Evolutionary conservation across 2,329 filamentous ascomycete genomes (phyloP), one percentile per base, ranked within the genome.

Genomic region (Pseudogymnoascus verrucosus): DNA sequence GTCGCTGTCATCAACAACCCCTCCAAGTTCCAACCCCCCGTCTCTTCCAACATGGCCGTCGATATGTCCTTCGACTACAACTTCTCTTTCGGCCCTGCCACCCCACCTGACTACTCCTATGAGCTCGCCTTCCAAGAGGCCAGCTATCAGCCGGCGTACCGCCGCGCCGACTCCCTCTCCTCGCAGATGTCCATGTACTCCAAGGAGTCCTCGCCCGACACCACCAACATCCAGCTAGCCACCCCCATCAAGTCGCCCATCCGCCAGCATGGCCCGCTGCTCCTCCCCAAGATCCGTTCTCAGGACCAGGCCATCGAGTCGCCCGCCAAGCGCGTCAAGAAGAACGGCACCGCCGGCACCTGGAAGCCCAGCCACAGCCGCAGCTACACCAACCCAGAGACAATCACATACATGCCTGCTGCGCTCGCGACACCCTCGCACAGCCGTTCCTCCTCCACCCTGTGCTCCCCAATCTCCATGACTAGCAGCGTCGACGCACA

Each of bases 261-360:
- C 69, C 84, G 87, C 66, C 88, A 91, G 66, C 88, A 92, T 77
- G 90, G 91, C 62, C 90, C 91, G 61, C 80, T 91, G 60, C 80
- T 96, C 65, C 81, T 96, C 34, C 91, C 91, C 72, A 95, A 92
- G 82, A 93, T 96, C 78, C 85, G 91, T 66, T 85, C 85, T 42
- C 91, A 95, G 77, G 91, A 96, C 77, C 89, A 93, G 76, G 82
- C 88, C 66, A 84, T 91, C 66, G 85, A 87, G 68, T 83, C 83
- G 42, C 78, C 79, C 42, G 54, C 54, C 34, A 85, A 89, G 76
- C 83, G 86, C 70, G 71, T 82, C 76, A 74, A 84, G 79, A 79
- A 83, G 74, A 74, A 81, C 70, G 76, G 82, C 75, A 69, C 77
- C 72, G 69, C 80, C 74, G 59, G 73, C 68, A 67, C 71, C 54